phyloP scores from a whole-genome alignment of 208 protist species.

The Crithidia mellificae region DNA sequence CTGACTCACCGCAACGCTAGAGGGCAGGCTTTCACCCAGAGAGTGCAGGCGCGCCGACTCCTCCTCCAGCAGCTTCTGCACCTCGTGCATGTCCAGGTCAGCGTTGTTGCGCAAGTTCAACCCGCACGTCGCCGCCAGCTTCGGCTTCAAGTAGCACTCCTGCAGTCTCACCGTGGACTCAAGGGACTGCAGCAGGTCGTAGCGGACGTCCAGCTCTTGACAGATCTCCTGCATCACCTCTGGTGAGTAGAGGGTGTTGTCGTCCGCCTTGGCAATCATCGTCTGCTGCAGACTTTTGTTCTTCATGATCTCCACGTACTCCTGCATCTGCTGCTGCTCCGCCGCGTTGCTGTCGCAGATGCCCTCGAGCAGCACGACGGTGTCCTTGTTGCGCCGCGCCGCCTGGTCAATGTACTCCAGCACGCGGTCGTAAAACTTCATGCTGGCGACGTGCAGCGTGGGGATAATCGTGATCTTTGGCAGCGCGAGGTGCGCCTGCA shows the following conservation, averaged over 20 bases:
- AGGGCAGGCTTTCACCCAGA: conserved; percentile 40
- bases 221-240: conserved; percentile 79
- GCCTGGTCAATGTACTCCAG: conserved; percentile 84
- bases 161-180: conserved; percentile 72
- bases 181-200: conserved; percentile 47
- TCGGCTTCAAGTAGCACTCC: conserved; percentile 90
- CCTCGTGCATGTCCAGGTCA: conserved; percentile 82
- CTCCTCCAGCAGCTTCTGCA: conserved; percentile 69
- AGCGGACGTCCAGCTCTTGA: conserved; percentile 74
- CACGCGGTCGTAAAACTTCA: conserved; percentile 84
- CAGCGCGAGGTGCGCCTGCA: conserved; percentile 36
- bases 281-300: conserved; percentile 46
- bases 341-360: conserved; percentile 82
- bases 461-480: conserved; percentile 85
- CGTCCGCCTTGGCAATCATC: conserved; percentile 71
- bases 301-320: conserved; percentile 73
- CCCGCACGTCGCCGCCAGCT: conserved; percentile 81
- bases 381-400: conserved; percentile 56
- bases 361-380: conserved; percentile 85
- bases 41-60: conserved; percentile 50
- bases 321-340: conserved; percentile 74
- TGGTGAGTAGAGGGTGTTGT: conserved; percentile 77
- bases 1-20: conserved; percentile 61
- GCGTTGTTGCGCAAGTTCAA: conserved; percentile 78
- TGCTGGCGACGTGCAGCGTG: conserved; percentile 81